These are phyloP conservation scores for Chlorella vulgaris DNA, from an alignment of 139 green algal genomes.

Conservation along the genomic window DNA sequence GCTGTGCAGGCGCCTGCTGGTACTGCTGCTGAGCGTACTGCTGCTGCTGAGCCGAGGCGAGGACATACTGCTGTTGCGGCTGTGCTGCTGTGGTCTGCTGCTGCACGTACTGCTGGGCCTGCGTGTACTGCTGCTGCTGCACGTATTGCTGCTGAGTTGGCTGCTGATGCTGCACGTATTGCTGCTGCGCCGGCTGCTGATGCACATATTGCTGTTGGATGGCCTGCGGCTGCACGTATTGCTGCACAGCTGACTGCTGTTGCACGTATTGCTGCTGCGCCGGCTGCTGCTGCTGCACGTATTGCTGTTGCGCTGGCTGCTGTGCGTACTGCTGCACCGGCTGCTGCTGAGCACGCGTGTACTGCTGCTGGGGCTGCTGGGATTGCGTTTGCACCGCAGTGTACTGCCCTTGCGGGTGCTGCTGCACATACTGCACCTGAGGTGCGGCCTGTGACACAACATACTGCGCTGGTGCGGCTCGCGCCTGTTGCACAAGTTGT, in stretches of 20 bases:
- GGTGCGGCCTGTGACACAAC: background rate
- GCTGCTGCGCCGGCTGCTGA: background rate
- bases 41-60: background rate
- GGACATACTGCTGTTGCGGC: background rate
- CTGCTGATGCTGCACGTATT: background rate
- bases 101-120: background rate
- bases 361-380: slow-evolving; percentile 14
- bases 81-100: background rate
- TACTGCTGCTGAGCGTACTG: slow-evolving; percentile 6
- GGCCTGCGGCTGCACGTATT: background rate
- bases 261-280: background rate
- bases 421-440: slow-evolving; percentile 10
- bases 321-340: background rate
- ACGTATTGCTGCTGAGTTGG: background rate
- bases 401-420: slow-evolving; percentile 10
- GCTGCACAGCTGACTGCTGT: background rate
- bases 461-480: background rate
- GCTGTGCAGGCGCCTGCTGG: background rate
- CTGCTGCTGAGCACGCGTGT: background rate
- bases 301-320: slow-evolving; percentile 7
- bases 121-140: slow-evolving; percentile 13
- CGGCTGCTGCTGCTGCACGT: background rate
- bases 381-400: background rate
- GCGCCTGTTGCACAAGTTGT: slow-evolving; percentile 3
- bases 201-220: background rate